A percentile compares a stretch with the other conserved stretches of the same genome.
Evolutionary conservation across 805 yeast species (phyloP).

Genomic region (Teunomyces funiuensis): DNA sequence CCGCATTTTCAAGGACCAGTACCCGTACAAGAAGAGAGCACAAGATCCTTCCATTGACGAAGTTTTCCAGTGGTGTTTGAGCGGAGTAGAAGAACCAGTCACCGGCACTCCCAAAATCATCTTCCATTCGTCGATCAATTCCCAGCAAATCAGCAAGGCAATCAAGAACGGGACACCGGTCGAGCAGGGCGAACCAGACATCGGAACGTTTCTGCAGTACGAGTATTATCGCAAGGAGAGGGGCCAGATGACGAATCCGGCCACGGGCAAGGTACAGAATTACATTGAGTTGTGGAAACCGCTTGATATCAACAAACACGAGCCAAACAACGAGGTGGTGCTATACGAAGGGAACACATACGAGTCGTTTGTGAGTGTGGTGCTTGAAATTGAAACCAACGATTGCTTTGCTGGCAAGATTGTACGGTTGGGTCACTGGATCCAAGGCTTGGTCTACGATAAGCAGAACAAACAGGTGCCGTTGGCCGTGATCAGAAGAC

Average conservation of each 20-base stretch:
- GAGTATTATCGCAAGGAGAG: conserved; percentile 47
- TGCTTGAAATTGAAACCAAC: conserved; percentile 21
- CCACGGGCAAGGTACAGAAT: conserved; percentile 38
- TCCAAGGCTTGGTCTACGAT: conserved; percentile 47
- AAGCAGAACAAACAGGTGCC: conserved; percentile 18
- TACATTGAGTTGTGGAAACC: conserved; percentile 59
- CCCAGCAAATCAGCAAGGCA: conserved; percentile 32
- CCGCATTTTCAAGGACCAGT: conserved; percentile 23
- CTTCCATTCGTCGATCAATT: conserved; percentile 46
- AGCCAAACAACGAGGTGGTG: conserved; percentile 21
- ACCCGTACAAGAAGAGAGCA: conserved; percentile 4
- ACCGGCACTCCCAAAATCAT: conserved; percentile 34
- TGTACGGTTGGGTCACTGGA: conserved; percentile 51
- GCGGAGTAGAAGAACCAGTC: conserved; percentile 46
- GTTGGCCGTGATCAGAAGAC: conserved; percentile 27
- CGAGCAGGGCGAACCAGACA: conserved; percentile 36
- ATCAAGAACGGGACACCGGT: conserved; percentile 31
- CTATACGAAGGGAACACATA: not conserved
- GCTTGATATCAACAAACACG: conserved; percentile 37
- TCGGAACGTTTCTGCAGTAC: conserved; percentile 45
- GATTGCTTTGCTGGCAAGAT: conserved; percentile 41
- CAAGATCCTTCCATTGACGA: conserved; percentile 17
- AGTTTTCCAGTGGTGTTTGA: conserved; percentile 57
- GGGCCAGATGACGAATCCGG: conserved; percentile 49
- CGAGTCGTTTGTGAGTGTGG: conserved; percentile 18